Conservation (phyloP, 2,329 filamentous ascomycete species). For the Aspergillus ochraceoroseus region DNA sequence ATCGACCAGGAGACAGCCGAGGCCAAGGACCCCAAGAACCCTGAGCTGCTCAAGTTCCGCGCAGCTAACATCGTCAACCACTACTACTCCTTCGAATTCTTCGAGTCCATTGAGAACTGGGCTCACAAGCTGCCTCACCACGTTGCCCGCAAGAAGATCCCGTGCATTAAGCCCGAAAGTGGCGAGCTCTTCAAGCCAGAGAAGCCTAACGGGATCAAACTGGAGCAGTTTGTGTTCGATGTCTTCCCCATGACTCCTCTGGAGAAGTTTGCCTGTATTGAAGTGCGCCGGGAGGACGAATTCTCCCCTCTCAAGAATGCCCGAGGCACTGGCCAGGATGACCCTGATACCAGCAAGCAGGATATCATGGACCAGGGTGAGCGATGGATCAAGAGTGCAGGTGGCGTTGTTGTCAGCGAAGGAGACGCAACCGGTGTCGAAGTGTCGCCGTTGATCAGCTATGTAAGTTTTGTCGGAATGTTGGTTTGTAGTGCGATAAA, state of each 20-base stretch:
- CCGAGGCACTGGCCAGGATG: conserved; percentile 79
- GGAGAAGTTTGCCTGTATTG: conserved; percentile 87
- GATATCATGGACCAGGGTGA: conserved; percentile 88
- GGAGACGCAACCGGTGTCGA: conserved; percentile 65
- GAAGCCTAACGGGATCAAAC: conserved; percentile 96
- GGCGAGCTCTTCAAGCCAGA: conserved; percentile 83
- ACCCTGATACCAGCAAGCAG: conserved; percentile 83
- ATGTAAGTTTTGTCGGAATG: conserved; percentile 61
- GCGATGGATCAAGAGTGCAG: conserved; percentile 76
- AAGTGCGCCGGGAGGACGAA: conserved; percentile 94
- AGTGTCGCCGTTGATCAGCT: conserved; percentile 88
- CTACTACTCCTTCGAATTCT: conserved; percentile 94
- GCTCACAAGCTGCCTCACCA: conserved; percentile 84
- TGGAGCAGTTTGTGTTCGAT: conserved; percentile 98
- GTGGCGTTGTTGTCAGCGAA: conserved; percentile 67
- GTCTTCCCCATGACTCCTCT: conserved; percentile 87
- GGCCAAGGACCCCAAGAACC: conserved; percentile 76
- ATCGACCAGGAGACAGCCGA: conserved; percentile 86
- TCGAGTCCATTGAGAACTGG: conserved; percentile 85
- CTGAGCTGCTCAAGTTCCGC: conserved; percentile 83
- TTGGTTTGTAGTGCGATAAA: background rate
- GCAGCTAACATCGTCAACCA: conserved; percentile 99
- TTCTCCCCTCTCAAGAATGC: conserved; percentile 97
- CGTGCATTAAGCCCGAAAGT: conserved; percentile 68
- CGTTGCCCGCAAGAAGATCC: conserved; percentile 98